These are phyloP conservation scores for Madurella mycetomatis DNA, from an alignment of 2,329 filamentous ascomycete species.

Conservation along the genomic window DNA sequence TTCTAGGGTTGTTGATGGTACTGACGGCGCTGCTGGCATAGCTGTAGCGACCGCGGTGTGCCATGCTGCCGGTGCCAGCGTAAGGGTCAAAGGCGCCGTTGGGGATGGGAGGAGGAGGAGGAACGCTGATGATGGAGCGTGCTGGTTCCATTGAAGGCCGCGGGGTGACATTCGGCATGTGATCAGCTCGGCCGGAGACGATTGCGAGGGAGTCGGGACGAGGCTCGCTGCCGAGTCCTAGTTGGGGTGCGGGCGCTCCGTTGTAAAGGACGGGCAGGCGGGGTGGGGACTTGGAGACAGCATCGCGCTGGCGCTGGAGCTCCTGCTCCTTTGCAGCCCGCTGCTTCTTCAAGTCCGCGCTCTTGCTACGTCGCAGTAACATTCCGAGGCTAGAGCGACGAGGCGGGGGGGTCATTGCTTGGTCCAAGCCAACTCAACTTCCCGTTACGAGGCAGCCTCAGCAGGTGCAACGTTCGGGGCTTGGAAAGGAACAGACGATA, in stretches of 20 bases:
- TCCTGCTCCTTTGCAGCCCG: conserved; percentile 53
- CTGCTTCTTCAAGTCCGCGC: conserved; percentile 59
- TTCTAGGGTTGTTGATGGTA: conserved; percentile 86
- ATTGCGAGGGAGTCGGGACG: conserved; percentile 60
- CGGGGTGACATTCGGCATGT: conserved; percentile 30
- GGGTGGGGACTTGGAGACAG: conserved; percentile 44
- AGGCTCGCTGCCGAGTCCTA: conserved; percentile 55
- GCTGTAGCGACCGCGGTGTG: conserved; percentile 90
- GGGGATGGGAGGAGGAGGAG: conserved; percentile 58
- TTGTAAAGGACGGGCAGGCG: conserved; percentile 51
- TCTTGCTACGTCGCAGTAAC: conserved; percentile 65
- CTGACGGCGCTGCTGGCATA: conserved; percentile 90
- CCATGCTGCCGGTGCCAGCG: conserved; percentile 87
- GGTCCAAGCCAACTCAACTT: conserved; percentile 5
- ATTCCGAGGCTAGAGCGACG: conserved; percentile 49
- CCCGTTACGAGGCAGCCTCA: conserved; percentile 15
- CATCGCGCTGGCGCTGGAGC: conserved; percentile 48
- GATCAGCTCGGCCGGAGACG: conserved; percentile 45
- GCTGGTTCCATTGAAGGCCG: conserved; percentile 53
- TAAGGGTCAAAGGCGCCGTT: conserved; percentile 69
- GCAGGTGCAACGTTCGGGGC: conserved; percentile 10
- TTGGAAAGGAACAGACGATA: conserved; percentile 9
- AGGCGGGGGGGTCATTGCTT: conserved; percentile 35
- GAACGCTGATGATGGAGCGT: conserved; percentile 39
- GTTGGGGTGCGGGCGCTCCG: conserved; percentile 42